Percentiles rank a stretch among this genome's conserved stretches.
Evolutionary conservation across 2,329 filamentous ascomycete species (phyloP).

Genomic region (Alternaria viburni): DNA sequence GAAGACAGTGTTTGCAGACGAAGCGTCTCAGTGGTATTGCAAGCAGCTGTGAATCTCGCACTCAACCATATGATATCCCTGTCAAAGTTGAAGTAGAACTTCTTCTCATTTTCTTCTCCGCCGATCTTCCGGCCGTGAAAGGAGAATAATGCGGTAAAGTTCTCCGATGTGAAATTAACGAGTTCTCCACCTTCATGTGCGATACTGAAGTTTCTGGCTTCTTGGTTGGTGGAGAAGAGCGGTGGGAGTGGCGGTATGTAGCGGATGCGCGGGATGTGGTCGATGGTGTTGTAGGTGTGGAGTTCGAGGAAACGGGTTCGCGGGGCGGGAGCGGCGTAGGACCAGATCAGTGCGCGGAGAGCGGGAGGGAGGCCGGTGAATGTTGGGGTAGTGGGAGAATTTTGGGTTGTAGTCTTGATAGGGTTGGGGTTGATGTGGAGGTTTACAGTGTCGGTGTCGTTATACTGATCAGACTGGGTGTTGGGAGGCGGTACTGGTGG

Average conservation of each 20-base stretch:
- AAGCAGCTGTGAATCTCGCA: constrained; percentile 10
- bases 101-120: neutral
- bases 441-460: neutral
- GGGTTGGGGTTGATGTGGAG: neutral
- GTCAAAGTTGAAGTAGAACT: constrained; percentile 17
- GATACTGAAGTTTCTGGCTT: constrained; percentile 15
- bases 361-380: constrained; percentile 6
- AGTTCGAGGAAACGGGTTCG: constrained; percentile 23
- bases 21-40: constrained; percentile 10
- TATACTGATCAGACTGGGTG: neutral
- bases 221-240: constrained; percentile 12
- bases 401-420: neutral
- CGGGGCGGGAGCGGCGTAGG: constrained; percentile 7
- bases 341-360: constrained; percentile 8
- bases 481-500: neutral
- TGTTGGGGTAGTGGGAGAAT: neutral
- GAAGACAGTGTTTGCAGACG: constrained; percentile 7
- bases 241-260: constrained; percentile 18
- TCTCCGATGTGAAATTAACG: neutral
- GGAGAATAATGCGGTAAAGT: neutral
- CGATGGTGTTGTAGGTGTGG: constrained; percentile 13
- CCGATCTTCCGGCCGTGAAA: neutral
- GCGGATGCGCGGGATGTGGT: constrained; percentile 3
- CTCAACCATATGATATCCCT: constrained; percentile 18
- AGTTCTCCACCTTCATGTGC: constrained; percentile 11